phyloP scores from a whole-genome alignment of 192 early-diverging fungal species.

The Coemansia sp. region DNA sequence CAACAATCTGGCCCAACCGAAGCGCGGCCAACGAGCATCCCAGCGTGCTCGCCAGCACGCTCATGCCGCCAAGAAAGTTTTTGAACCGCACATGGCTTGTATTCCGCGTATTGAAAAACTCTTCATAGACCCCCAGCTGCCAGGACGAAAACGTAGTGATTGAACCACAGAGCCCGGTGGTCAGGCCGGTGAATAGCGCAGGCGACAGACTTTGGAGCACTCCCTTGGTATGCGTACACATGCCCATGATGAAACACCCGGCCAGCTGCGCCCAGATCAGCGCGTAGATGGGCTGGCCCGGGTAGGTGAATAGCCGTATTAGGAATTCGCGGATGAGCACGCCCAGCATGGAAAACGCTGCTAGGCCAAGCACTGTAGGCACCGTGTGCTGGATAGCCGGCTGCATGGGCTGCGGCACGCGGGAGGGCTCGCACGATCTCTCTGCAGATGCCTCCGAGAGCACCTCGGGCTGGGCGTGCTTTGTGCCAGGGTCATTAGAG shows the following conservation, averaged over 20 bases:
- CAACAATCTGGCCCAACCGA: slow-evolving; percentile 31
- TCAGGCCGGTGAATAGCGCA: slow-evolving; percentile 55
- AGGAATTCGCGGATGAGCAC: slow-evolving; percentile 60
- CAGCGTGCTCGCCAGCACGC: slow-evolving; percentile 27
- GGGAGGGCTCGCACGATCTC: too few relatives aligned
- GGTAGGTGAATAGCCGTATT: slow-evolving; percentile 54
- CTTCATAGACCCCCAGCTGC: slow-evolving; percentile 57
- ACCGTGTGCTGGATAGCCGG: slow-evolving; percentile 13
- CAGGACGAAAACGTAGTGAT: slow-evolving; percentile 82
- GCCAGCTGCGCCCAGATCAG: slow-evolving; percentile 64
- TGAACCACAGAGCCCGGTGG: slow-evolving; percentile 75
- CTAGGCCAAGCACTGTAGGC: slow-evolving; percentile 20
- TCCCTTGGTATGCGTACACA: slow-evolving; percentile 19
- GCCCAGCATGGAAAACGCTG: slow-evolving; percentile 60
- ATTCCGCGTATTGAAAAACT: slow-evolving; percentile 33
- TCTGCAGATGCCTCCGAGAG: too few relatives aligned
- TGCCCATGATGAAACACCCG: slow-evolving; percentile 57
- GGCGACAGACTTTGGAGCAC: slow-evolving; percentile 37
- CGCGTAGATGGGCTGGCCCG: slow-evolving; percentile 57
- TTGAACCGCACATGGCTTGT: slow-evolving; percentile 22
- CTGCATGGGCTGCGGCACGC: too few relatives aligned
- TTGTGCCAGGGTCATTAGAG: too few relatives aligned
- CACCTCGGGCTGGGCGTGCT: too few relatives aligned
- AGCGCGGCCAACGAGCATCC: slow-evolving; percentile 29
- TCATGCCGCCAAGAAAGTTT: slow-evolving; percentile 46